These are phyloP conservation scores for Boletus rex-veris DNA, from an alignment of 768 basidiomycete genomes.

Conservation along the genomic window DNA sequence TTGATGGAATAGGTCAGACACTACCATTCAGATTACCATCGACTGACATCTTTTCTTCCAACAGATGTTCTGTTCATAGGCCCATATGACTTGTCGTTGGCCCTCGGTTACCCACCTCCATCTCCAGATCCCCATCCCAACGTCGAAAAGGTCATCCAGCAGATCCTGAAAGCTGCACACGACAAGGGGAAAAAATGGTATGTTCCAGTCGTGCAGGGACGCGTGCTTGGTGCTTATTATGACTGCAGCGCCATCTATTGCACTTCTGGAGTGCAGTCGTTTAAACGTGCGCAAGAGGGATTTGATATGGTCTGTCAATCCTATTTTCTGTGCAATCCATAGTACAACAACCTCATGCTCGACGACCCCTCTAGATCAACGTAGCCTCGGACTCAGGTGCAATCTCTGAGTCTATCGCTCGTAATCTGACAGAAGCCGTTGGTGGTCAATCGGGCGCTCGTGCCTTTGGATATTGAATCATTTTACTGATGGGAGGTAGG, in stretches of 20 bases:
- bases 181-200: constrained; percentile 63
- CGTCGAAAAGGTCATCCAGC: constrained; percentile 57
- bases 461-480: constrained; percentile 10
- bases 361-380: constrained; percentile 35
- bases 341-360: background rate
- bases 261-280: constrained; percentile 42
- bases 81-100: constrained; percentile 65
- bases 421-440: constrained; percentile 22
- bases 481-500: background rate
- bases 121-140: constrained; percentile 63
- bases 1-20: constrained; percentile 57
- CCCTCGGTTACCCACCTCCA: constrained; percentile 56
- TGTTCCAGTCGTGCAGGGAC: constrained; percentile 1
- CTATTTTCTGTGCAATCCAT: background rate
- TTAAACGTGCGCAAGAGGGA: constrained; percentile 44
- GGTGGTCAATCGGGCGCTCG: constrained; percentile 7
- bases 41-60: background rate
- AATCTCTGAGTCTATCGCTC: constrained; percentile 37
- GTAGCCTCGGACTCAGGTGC: background rate
- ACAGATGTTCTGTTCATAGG: constrained; percentile 59
- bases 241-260: constrained; percentile 47
- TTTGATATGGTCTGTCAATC: constrained; percentile 28
- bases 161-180: constrained; percentile 49
- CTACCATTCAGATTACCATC: background rate
- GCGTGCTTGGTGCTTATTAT: background rate